Conservation (phyloP, 2,329 filamentous ascomycete species). For the Trichoderma koningii region DNA sequence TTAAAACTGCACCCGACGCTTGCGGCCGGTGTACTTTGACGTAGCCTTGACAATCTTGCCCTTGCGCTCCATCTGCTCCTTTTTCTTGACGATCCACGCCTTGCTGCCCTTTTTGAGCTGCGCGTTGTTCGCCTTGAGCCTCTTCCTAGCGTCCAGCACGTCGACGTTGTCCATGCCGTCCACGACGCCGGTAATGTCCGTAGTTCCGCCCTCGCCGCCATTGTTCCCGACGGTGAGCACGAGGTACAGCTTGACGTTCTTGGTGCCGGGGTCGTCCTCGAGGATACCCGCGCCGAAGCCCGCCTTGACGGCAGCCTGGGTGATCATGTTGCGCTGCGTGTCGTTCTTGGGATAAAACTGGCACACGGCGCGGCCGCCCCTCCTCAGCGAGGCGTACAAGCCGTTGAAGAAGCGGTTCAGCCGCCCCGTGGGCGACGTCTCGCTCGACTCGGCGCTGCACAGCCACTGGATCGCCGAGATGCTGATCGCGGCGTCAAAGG, state of each 20-base stretch:
- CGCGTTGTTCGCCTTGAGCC: conserved; percentile 50
- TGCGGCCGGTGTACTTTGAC: conserved; percentile 92
- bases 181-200: conserved; percentile 90
- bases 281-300: conserved; percentile 94
- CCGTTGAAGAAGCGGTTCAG: conserved; percentile 89
- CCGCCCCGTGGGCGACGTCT: conserved; percentile 77
- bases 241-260: conserved; percentile 94
- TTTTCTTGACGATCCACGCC: conserved; percentile 81
- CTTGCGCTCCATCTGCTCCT: conserved; percentile 91
- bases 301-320: conserved; percentile 83
- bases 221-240: conserved; percentile 83
- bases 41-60: conserved; percentile 91
- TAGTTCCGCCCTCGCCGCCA: conserved; percentile 52
- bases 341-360: conserved; percentile 99
- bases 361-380: conserved; percentile 88
- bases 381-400: conserved; percentile 77
- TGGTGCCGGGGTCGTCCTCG: conserved; percentile 94
- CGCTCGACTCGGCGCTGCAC: conserved; percentile 89
- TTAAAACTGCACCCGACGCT: conserved; percentile 76
- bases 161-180: conserved; percentile 86
- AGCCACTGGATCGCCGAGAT: conserved; percentile 98
- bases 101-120: conserved; percentile 78
- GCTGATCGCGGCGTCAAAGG: conserved; percentile 92
- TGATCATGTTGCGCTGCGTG: conserved; percentile 88
- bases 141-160: conserved; percentile 68